These are phyloP conservation scores for Colletotrichum sp. DNA, from an alignment of 2,329 filamentous ascomycete genomes.

Conservation along the genomic window DNA sequence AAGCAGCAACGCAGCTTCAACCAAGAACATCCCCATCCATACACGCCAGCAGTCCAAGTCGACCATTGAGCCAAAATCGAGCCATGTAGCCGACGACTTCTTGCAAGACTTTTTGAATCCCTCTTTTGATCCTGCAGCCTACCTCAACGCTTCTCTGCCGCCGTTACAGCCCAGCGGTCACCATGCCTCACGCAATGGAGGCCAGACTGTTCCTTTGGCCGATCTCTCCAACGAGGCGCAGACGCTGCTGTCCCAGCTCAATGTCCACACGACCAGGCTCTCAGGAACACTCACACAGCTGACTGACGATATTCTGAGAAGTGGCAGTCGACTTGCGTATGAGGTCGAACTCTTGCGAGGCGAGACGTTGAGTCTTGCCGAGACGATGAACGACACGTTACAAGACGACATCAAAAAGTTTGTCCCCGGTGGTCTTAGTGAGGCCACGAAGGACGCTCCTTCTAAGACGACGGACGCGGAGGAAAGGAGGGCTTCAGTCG, in stretches of 20 bases:
- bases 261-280: conserved; percentile 83
- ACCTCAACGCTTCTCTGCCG: conserved; percentile 82
- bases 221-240: conserved; percentile 84
- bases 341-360: conserved; percentile 94
- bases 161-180: conserved; percentile 57
- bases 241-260: conserved; percentile 83
- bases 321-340: conserved; percentile 87
- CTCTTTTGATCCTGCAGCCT: conserved; percentile 82
- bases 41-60: conserved; percentile 41
- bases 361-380: conserved; percentile 81
- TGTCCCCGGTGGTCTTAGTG: conserved; percentile 58
- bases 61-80: conserved; percentile 54
- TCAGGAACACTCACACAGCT: conserved; percentile 84
- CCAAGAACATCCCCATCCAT: conserved; percentile 45
- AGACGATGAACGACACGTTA: conserved; percentile 76
- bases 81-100: conserved; percentile 73
- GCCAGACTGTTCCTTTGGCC: conserved; percentile 64
- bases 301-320: conserved; percentile 93
- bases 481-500: conserved; percentile 2
- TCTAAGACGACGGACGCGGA: conserved; percentile 6
- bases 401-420: conserved; percentile 77
- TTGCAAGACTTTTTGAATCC: conserved; percentile 78
- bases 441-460: conserved; percentile 19
- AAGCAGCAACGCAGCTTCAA: conserved; percentile 47
- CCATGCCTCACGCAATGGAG: conserved; percentile 22